Evolutionary conservation across 2,329 filamentous ascomycete genomes (phyloP).

Genomic region (Aphanocladium album): DNA sequence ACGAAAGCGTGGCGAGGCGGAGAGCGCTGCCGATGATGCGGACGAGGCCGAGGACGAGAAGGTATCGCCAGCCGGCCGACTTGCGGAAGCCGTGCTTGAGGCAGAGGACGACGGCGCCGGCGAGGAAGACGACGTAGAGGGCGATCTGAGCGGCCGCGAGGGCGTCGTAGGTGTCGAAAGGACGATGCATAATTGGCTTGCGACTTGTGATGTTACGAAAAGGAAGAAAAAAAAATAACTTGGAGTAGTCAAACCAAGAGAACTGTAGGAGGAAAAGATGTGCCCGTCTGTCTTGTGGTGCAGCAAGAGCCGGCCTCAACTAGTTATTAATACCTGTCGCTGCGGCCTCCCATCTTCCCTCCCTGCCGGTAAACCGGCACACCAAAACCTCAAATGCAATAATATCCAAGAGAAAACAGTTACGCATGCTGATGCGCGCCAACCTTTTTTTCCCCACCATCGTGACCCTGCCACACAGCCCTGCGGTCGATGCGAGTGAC

Average conservation of each 20-base stretch:
- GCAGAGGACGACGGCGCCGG: constrained; percentile 36
- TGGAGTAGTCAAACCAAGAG: background rate
- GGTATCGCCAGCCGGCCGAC: constrained; percentile 56
- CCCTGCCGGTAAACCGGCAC: background rate
- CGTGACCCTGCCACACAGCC: background rate
- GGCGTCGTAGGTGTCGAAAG: constrained; percentile 25
- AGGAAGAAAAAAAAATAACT: background rate
- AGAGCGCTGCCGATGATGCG: constrained; percentile 54
- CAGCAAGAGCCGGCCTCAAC: background rate
- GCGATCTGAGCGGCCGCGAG: constrained; percentile 29
- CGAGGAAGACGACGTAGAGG: constrained; percentile 26
- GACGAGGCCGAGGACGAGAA: constrained; percentile 52
- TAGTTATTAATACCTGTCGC: background rate
- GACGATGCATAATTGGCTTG: background rate
- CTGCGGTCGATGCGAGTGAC: background rate
- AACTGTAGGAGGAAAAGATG: background rate
- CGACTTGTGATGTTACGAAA: background rate
- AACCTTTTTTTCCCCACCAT: too few relatives aligned
- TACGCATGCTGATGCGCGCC: background rate
- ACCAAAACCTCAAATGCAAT: background rate
- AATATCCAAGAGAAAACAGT: background rate
- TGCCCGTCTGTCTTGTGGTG: background rate
- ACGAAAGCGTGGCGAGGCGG: constrained; percentile 36
- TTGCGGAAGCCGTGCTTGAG: constrained; percentile 47
- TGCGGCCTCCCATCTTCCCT: background rate